Evolutionary conservation across 192 early-diverging fungal species (phyloP), one percentile per base, ranked within the genome.

Genomic region (Dissophora ornata): DNA sequence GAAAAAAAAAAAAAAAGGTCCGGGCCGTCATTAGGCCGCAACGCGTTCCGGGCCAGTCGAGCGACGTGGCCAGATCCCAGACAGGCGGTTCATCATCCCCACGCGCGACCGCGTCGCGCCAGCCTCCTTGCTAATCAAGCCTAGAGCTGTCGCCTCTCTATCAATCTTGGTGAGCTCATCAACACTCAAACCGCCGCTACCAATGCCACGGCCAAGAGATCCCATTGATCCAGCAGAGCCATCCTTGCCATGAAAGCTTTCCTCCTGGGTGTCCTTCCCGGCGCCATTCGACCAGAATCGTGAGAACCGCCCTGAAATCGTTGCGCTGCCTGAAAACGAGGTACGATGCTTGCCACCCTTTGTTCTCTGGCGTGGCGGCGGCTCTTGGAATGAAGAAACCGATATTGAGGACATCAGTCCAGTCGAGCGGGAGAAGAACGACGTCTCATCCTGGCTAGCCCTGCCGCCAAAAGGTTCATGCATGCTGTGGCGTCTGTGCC

Each of bases 241-340:
- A 16, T 52, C 25, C 30, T 55, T 54, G 29, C 24, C 52, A 36
- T 46, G 50, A 19, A 62, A 12, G 6, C 12, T 32, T 7, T 29
- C 18, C 16, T 53, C 57, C 19, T 44, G 49, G 19, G 19, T 12
- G 3, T 64, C 62, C 16, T 42, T 47, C n/a, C 32, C 63, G 25
- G 63, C 41, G 8, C 64, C 45, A 46, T 62, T 48, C 2, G 58
- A 50, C 64, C 64, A 67, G 15, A 77, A 56, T 19, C 73, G 63
- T 7, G 73, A 67, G 29, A 77, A 57, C n/a, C 73, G 57, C 18
- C 73, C 73, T 13, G 73, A 77, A 28, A 77, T 57, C 3, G 73
- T 77, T 2, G 73, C 64, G 34, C 64, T 77, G 8, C 73, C 73
- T 6, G 73, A 67, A 21, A 77, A 77, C 25, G 64, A 62, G 0